A percentile compares a stretch with the other conserved stretches of the same genome.
phyloP scores from a whole-genome alignment of 2,329 filamentous ascomycete species.

The Alternaria triticimaculans region DNA sequence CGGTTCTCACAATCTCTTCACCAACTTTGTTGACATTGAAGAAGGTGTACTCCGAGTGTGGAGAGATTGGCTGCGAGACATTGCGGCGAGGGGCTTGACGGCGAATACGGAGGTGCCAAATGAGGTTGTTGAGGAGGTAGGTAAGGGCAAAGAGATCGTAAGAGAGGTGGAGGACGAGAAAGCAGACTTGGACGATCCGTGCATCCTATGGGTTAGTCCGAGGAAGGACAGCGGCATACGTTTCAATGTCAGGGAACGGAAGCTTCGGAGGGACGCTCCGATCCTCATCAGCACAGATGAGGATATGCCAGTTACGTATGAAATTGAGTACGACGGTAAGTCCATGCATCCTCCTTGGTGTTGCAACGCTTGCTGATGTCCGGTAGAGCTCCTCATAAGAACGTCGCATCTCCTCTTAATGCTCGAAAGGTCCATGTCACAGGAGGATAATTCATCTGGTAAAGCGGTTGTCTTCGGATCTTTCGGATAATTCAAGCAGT shows the following conservation, averaged over 20 bases:
- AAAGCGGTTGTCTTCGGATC: constrained; percentile 72
- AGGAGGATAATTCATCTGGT: constrained; percentile 66
- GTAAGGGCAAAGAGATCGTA: constrained; percentile 29
- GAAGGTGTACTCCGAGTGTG: constrained; percentile 74
- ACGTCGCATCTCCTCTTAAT: constrained; percentile 50
- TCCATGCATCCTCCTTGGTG: constrained; percentile 22
- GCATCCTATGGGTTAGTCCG: constrained; percentile 72
- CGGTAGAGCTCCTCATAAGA: constrained; percentile 38
- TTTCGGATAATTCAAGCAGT: constrained; percentile 35
- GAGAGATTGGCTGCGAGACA: constrained; percentile 71
- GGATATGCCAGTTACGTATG: constrained; percentile 72
- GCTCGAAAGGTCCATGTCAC: constrained; percentile 68
- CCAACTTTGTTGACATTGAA: constrained; percentile 69
- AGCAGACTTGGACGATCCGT: constrained; percentile 20
- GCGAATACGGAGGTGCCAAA: constrained; percentile 8
- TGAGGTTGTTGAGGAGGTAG: constrained; percentile 33
- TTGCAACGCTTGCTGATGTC: not conserved
- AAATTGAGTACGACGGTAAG: constrained; percentile 74
- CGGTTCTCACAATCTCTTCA: constrained; percentile 66
- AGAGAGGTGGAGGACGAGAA: constrained; percentile 18
- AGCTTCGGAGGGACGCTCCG: constrained; percentile 55
- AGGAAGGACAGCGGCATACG: constrained; percentile 70
- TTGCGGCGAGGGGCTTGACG: constrained; percentile 32
- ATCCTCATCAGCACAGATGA: constrained; percentile 66
- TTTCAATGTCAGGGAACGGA: constrained; percentile 67